Evolutionary conservation across 768 basidiomycete species (phyloP), one percentile per base, ranked within the genome.

Genomic region (Lactarius quietus): DNA sequence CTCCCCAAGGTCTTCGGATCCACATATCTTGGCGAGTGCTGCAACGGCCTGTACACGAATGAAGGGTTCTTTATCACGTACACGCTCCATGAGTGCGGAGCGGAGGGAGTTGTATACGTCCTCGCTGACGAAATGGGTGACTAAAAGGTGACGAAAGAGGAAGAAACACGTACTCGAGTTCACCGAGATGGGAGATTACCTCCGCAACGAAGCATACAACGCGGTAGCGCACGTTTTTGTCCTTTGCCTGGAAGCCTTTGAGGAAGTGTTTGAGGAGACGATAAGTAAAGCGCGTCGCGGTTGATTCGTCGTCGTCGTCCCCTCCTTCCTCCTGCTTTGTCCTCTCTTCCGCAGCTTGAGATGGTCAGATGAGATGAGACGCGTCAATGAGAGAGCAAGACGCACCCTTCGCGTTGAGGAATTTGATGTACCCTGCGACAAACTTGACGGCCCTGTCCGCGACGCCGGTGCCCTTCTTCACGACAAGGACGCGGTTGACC

Each of bases 361-460:
- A 63, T 7, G 6, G 15, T 26, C 41, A 17, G 14, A 38, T 61
- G 18, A 43, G 26, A 41, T 52, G 45, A 26, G 20, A 8, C 10
- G 54, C 57, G 54, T 14, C 20, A 31, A 35, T 29, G 8, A 7
- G 43, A 4, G 14, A 63, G 36, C 36, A 28, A 23, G 17, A 55
- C 83, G 54, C 61, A 92, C 94, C 87, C 77, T 90, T 88, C 72
- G 90, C 85, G 43, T 89, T 88, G 35, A 91, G 76, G 74, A 88
- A 90, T 51, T 80, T 86, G 26, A 89, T 81, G 73, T 93, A 98
- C 15, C 83, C 84, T 3, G 86, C 90, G 3, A 93, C 78, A 73
- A 97, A 97, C 78, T 89, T 94, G 74, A 92, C 78, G 29, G 88
- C 78, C 43, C 89, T 78, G 74, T 97, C 95, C 0, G 87, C 95